Base-by-base conservation (phyloP, 495 filamentous ascomycete species). In the Venustampulla echinocandica region DNA sequence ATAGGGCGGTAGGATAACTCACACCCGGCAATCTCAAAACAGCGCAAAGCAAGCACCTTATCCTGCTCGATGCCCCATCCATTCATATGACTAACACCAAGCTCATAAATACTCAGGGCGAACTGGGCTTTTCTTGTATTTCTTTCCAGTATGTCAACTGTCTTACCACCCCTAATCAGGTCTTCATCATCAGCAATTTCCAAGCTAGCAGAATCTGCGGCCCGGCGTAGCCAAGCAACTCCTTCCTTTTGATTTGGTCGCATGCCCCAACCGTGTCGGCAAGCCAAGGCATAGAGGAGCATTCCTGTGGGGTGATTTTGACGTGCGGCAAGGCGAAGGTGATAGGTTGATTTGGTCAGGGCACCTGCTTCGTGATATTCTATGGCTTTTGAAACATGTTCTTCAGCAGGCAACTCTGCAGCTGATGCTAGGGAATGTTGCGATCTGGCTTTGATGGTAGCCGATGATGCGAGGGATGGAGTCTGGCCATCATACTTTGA, bases 201-300 rank as follows among this genome's bases (percentile, higher is more conserved):
- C 22, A 84, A 63, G 24, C 80, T 79, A 6, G 85, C 85, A n/a
- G 76, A 80, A 53, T 95, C 85, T 32, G 89, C 87, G 3, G 94
- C 92, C 53, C 86, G 88, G 22, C 85, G 79, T 38, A 94, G 68
- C 92, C 92, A 98, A 56, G 78, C 76, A 2, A 97, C 85, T 7
- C 84, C 93, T 66, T 98, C 92, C 25, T 70, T 70, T 53, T 83
- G 86, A 60, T 95, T 95, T 14, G 87, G 76, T 14, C 87, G 79
- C 87, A 96, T 95, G 9, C 92, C 92, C 92, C 92, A 98, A 21
- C 92, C 92, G 60, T 97, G 92, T n/a, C 93, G 79, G 59, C 90
- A 95, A 24, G 92, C 93, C 32, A 98, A 74, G 4, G 90, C 93
- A 63, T 95, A 98, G 7, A 97, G 71, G 4, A 98, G 70, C 92